Percentiles rank a stretch among this genome's conserved stretches.
Evolutionary conservation across 1,284 basidiomycete genomes (phyloP).

Genomic region (Sporisorium reilianum): DNA sequence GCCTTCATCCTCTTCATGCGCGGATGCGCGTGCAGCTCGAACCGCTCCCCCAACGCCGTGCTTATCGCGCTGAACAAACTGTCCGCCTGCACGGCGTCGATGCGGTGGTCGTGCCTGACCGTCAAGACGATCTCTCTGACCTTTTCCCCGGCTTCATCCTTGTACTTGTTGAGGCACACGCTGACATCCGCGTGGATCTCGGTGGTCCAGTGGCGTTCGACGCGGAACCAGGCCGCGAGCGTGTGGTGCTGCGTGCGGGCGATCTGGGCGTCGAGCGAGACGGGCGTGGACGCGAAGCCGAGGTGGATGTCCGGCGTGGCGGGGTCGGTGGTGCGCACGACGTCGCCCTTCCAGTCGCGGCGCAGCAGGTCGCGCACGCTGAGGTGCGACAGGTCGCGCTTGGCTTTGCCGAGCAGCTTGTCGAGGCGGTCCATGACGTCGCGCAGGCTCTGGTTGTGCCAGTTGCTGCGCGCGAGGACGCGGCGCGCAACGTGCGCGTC

Average conservation of each 20-base stretch:
- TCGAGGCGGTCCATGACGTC: constrained; percentile 63
- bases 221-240: constrained; percentile 64
- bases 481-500: constrained; percentile 37
- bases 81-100: constrained; percentile 48
- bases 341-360: constrained; percentile 70
- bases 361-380: constrained; percentile 66
- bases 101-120: constrained; percentile 45
- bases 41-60: constrained; percentile 25
- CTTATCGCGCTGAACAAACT: constrained; percentile 47
- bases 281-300: constrained; percentile 69
- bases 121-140: constrained; percentile 54
- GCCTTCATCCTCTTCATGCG: constrained; percentile 12
- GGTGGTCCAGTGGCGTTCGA: constrained; percentile 56
- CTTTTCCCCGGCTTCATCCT: constrained; percentile 13
- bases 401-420: constrained; percentile 59
- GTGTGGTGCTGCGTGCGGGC: constrained; percentile 52
- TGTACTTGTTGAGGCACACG: constrained; percentile 57
- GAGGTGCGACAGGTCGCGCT: constrained; percentile 64
- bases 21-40: constrained; percentile 25
- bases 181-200: constrained; percentile 58
- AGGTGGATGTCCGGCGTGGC: constrained; percentile 63
- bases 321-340: constrained; percentile 56
- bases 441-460: constrained; percentile 38
- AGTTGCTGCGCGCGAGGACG: constrained; percentile 47
- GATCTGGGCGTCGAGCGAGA: constrained; percentile 68